Percentiles rank a stretch among this genome's conserved stretches.
phyloP scores from a whole-genome alignment of 1,139 yeast species.

The Maudiozyma humilis region DNA sequence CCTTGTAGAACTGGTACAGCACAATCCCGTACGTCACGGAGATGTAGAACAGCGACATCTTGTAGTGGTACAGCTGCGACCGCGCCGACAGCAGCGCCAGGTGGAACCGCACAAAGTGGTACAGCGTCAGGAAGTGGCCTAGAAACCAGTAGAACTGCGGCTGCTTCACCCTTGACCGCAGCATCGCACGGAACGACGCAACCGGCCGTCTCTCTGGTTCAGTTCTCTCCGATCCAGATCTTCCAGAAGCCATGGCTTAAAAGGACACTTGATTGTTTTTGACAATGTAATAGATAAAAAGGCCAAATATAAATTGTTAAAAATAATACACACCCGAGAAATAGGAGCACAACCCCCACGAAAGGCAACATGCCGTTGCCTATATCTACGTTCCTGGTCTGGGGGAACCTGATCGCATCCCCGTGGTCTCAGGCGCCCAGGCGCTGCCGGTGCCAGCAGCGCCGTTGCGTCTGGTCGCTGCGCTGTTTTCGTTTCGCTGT shows the following conservation, averaged over 20 bases:
- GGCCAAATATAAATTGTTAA: too few relatives aligned
- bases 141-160: slow-evolving; percentile 32
- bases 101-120: slow-evolving; percentile 25
- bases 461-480: too few relatives aligned
- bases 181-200: slow-evolving; percentile 19
- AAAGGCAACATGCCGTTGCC: too few relatives aligned
- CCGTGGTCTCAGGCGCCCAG: too few relatives aligned
- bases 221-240: background rate
- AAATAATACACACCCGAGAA: too few relatives aligned
- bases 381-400: background rate
- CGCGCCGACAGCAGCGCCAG: slow-evolving; percentile 18
- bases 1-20: slow-evolving; percentile 28
- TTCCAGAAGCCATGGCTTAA: background rate
- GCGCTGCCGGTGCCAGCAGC: too few relatives aligned
- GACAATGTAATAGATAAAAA: too few relatives aligned
- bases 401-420: too few relatives aligned
- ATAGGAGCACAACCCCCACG: too few relatives aligned
- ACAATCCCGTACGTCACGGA: slow-evolving; percentile 28
- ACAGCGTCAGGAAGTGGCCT: slow-evolving; percentile 26
- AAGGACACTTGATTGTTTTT: too few relatives aligned
- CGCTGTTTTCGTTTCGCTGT: background rate
- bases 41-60: slow-evolving; percentile 20
- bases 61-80: slow-evolving; percentile 21
- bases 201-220: slow-evolving; percentile 9
- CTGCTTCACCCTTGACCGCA: slow-evolving; percentile 24